A percentile compares a stretch with the other conserved stretches of the same genome.
Conservation (phyloP, 176 grass and related monocot genomes). For the Lolium rigidum region DNA sequence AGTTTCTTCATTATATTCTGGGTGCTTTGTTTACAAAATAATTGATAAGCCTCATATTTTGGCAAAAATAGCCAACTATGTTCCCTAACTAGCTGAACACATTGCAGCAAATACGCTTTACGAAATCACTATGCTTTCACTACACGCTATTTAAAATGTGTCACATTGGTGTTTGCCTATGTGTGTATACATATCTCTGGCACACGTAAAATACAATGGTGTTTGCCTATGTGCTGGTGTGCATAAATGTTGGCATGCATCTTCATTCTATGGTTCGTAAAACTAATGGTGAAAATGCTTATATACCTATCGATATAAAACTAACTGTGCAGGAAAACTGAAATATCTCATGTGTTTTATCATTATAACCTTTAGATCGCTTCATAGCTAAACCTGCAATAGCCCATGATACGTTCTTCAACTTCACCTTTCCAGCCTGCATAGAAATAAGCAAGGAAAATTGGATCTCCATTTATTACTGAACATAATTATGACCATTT, state of each 20-base stretch:
- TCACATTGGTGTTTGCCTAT: not conserved
- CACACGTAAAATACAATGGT: not conserved
- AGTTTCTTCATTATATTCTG: constrained; percentile 11
- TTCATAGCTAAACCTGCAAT: constrained; percentile 79
- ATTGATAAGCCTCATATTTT: constrained; percentile 1
- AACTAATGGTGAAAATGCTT: constrained; percentile 17
- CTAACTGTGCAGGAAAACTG: not conserved
- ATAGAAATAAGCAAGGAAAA: constrained; percentile 36
- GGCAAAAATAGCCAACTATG: not conserved
- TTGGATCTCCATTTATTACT: constrained; percentile 21
- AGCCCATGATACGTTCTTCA: constrained; percentile 96
- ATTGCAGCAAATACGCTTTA: not conserved
- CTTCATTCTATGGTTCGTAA: not conserved
- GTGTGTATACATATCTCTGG: constrained; percentile 18
- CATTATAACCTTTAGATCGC: constrained; percentile 70
- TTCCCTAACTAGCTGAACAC: constrained; percentile 14
- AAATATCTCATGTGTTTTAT: constrained; percentile 28
- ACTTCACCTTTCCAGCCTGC: constrained; percentile 81
- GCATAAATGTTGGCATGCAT: constrained; percentile 17
- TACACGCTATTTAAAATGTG: not conserved
- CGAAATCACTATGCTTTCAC: not conserved
- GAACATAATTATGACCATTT: constrained; percentile 4
- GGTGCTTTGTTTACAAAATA: constrained; percentile 1
- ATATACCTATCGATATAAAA: constrained; percentile 5
- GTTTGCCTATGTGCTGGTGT: not conserved